Evolutionary conservation across 2,329 filamentous ascomycete genomes (phyloP).

Genomic region (Fusarium fracticaudum): DNA sequence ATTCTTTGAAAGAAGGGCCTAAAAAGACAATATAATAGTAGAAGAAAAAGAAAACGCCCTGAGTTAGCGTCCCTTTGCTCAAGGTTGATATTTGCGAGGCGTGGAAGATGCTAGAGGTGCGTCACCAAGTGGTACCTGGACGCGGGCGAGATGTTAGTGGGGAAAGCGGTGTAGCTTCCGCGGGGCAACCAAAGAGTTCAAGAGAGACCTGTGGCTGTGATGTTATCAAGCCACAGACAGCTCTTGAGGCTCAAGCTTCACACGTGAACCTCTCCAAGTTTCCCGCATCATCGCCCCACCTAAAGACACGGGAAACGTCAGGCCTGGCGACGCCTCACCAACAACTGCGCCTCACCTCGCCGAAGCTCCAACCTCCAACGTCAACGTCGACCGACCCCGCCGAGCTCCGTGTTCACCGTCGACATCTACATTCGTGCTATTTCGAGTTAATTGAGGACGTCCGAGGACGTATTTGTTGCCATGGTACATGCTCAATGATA

Average conservation of each 20-base stretch:
- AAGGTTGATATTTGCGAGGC: constrained; percentile 6
- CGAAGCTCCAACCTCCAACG: constrained; percentile 42
- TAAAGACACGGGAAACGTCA: constrained; percentile 45
- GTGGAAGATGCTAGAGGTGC: constrained; percentile 39
- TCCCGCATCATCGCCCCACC: constrained; percentile 42
- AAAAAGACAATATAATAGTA: not conserved
- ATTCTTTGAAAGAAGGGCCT: not conserved
- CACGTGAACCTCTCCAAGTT: constrained; percentile 20
- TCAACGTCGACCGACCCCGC: constrained; percentile 41
- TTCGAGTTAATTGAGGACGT: constrained; percentile 8
- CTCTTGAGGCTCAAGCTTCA: constrained; percentile 25
- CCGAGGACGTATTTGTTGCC: constrained; percentile 9
- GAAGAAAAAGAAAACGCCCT: not conserved
- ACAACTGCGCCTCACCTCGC: constrained; percentile 36
- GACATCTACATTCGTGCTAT: constrained; percentile 20
- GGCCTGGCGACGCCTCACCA: constrained; percentile 35
- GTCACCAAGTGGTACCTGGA: constrained; percentile 49
- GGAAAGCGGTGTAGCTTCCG: constrained; percentile 41
- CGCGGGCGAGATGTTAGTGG: constrained; percentile 36
- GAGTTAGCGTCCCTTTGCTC: not conserved
- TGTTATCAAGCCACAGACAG: constrained; percentile 10
- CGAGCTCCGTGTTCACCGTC: constrained; percentile 29
- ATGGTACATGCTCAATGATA: constrained; percentile 30
- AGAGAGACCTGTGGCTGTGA: constrained; percentile 16
- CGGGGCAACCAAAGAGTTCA: constrained; percentile 5